Conservation (phyloP, 805 yeast genomes). For the Priceomyces haplophilus region DNA sequence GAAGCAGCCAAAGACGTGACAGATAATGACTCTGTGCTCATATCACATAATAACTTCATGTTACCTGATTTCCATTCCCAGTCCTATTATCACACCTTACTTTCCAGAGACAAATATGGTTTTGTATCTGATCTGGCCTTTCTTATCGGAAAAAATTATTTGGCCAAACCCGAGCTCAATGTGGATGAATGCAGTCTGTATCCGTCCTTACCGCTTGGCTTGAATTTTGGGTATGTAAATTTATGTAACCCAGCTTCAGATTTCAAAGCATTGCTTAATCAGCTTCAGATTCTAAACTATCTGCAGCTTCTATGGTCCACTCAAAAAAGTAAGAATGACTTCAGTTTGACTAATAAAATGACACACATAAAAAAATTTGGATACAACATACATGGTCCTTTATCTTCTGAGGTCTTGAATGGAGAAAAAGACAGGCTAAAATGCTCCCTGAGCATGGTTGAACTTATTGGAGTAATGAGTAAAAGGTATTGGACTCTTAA, state of each 20-base stretch:
- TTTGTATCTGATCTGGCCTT: conserved; percentile 32
- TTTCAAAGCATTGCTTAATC: conserved; percentile 30
- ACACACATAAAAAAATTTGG: conserved; percentile 31
- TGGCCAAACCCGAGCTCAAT: conserved; percentile 16
- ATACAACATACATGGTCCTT: conserved; percentile 34
- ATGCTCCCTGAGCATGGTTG: conserved; percentile 12
- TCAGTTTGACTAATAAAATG: conserved; percentile 10
- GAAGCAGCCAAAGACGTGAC: conserved; percentile 24
- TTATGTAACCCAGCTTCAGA: conserved; percentile 21
- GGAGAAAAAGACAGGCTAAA: conserved; percentile 14
- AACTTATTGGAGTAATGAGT: conserved; percentile 14
- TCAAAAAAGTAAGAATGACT: not conserved
- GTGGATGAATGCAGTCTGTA: conserved; percentile 13
- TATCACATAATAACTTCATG: conserved; percentile 33
- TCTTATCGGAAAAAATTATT: conserved; percentile 31
- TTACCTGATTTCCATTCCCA: conserved; percentile 35
- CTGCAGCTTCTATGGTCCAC: conserved; percentile 14
- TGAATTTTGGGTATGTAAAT: conserved; percentile 27
- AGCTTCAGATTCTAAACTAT: conserved; percentile 36
- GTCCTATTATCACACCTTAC: conserved; percentile 34
- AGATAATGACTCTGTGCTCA: conserved; percentile 24
- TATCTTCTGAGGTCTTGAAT: conserved; percentile 12
- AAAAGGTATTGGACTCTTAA: conserved; percentile 25
- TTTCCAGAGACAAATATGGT: conserved; percentile 35
- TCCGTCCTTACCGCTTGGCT: conserved; percentile 22